Base-by-base conservation (phyloP, 805 yeast species). In the Candida fluviatilis region DNA sequence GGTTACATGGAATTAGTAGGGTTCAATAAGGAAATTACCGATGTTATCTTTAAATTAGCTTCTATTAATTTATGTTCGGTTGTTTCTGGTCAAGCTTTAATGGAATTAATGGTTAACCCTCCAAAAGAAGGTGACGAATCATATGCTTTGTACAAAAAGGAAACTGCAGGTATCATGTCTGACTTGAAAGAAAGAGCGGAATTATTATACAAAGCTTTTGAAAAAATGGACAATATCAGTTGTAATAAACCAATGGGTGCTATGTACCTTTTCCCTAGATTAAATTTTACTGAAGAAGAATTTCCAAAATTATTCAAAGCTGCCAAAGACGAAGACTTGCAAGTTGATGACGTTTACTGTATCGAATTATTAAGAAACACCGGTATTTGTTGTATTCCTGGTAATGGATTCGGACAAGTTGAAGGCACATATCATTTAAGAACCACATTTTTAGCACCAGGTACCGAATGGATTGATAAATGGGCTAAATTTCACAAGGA, bases 301-400 rank as follows among this genome's bases (percentile, higher is more conserved):
- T 68, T 65, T 54, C 73, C 75, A 13, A 73, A 73, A 47, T 89
- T 88, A 11, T 67, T 78, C 35, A 69, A 68, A 18, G 71, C 70
- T 31, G 95, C 97, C 24, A 66, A 69, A 38, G 67, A 71, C 39
- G 54, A 58, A 21, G 78, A 76, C 17, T 56, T 78, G 51, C 67
- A 74, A 31, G 83, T 95, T 15, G 99, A 93, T 60, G 96, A 85
- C 58, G 78, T 84, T 47, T 93, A 93, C 68, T 90, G 97, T 62
- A 71, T 83, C 57, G 82, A 83, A 49, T 69, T 93, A 42, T 73
- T 93, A 48, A 91, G 91, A 47, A 61, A 66, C 34, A 89, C 99
- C 5, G 99, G 99, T 50, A 88, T 93, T 43, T 93, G 99, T 64
- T 87, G 95, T 31, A 95, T 93, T 45, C 98, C 99, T 21, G 99